Evolutionary conservation across 257 asterid genomes (phyloP), one percentile per base, ranked within the genome.

Genomic region (Vinca minor): DNA sequence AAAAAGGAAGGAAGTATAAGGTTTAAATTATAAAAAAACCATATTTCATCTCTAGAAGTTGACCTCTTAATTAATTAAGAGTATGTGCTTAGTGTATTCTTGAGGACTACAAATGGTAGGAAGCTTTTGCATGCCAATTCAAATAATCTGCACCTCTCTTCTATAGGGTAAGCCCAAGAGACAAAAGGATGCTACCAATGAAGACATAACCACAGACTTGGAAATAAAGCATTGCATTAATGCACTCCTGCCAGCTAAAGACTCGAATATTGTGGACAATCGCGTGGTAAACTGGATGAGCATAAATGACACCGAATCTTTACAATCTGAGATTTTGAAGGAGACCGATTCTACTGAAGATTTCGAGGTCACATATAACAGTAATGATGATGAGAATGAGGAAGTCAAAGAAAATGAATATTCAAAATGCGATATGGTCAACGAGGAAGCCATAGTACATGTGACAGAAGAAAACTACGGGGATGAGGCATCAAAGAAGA

Each of bases 201-300:
- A 20, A 52, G 57, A 28, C 6, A 23, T 7, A 47, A 72, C 31
- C 18, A 23, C 36, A 59, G 69, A 41, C 59, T 60, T 49, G 3
- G 41, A 10, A 14, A 42, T 34, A 60, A 73, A 38, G 69, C 62
- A 46, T 63, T 17, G 47, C 0, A 15, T n/a, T n/a, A n/a, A 32
- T 0, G 26, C 53, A 39, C 31, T 4, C 0, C 8, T 45, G 41
- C 49, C 26, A 0, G 57, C 0, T 8, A 41, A 59, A 6, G 55
- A 65, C n/a, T n/a, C n/a, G 0, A 3, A 28, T 26, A 3, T n/a
- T 59, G 47, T 36, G 3, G 50, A 65, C 25, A n/a, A 39, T 7
- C 49, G 54, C 39, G 1, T 66, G 4, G 73, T 67, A 10, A 67
- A 67, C 57, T 72, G 69, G 77, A 62, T 72, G 66, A 57, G 53